phyloP scores from a whole-genome alignment of 495 filamentous ascomycete species.

The Penicillium desertorum region DNA sequence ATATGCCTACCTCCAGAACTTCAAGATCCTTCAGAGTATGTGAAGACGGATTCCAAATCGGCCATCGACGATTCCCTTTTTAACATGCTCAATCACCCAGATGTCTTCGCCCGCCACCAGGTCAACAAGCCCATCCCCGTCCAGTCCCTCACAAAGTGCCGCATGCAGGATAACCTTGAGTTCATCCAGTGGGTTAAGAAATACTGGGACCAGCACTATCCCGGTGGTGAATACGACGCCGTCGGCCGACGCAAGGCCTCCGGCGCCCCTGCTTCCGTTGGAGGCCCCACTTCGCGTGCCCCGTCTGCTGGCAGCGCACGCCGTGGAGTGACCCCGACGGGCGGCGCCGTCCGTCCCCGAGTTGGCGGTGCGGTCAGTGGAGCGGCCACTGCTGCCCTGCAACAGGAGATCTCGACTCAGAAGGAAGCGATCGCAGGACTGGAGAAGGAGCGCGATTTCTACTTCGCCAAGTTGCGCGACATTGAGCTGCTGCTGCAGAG shows the following conservation, averaged over 20 bases:
- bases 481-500: constrained; percentile 93
- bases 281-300: constrained; percentile 35
- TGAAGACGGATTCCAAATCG: constrained; percentile 15
- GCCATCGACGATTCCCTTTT: constrained; percentile 11
- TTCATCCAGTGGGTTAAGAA: constrained; percentile 96
- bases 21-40: constrained; percentile 93
- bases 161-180: constrained; percentile 99
- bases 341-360: constrained; percentile 52
- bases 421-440: constrained; percentile 85
- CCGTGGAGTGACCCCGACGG: constrained; percentile 74
- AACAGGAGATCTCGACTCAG: constrained; percentile 76
- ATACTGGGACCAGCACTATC: constrained; percentile 98
- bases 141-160: constrained; percentile 88
- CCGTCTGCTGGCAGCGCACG: constrained; percentile 33
- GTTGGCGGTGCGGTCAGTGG: constrained; percentile 50
- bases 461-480: constrained; percentile 96
- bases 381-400: constrained; percentile 63
- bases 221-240: constrained; percentile 94
- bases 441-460: constrained; percentile 95
- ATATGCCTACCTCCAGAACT: constrained; percentile 97
- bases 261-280: constrained; percentile 48
- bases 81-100: constrained; percentile 42
- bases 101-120: constrained; percentile 76
- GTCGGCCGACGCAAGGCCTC: constrained; percentile 77
- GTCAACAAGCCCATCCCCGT: constrained; percentile 88